Percentiles rank a stretch among this genome's conserved stretches.
Conservation (phyloP, 129 eudicot genomes). For the Solidago caesia region DNA sequence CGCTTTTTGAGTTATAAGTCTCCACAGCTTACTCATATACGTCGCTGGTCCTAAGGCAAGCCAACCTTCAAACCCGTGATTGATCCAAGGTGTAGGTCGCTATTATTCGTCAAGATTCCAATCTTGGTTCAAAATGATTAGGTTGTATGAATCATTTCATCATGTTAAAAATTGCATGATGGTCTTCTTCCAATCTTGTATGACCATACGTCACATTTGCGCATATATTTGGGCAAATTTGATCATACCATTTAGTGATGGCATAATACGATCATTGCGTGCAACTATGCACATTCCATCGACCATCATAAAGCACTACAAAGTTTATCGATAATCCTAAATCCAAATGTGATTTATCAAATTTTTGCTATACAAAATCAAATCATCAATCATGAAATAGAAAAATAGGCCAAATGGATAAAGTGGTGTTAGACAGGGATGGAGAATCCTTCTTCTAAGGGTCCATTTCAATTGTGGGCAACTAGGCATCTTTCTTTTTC, state of each 20-base stretch:
- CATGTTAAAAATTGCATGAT: not conserved
- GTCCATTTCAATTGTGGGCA: constrained; percentile 31
- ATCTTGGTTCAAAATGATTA: not conserved
- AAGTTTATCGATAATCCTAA: not conserved
- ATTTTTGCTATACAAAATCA: not conserved
- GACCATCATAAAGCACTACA: too few relatives aligned
- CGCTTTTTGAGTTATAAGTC: too few relatives aligned
- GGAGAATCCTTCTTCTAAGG: constrained; percentile 17
- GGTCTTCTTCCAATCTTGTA: not conserved
- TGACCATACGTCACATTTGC: not conserved
- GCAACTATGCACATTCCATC: not conserved
- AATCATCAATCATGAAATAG: too few relatives aligned
- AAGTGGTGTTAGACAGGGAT: not conserved
- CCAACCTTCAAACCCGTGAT: too few relatives aligned
- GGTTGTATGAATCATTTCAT: not conserved
- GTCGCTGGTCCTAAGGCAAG: too few relatives aligned
- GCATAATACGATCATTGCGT: not conserved
- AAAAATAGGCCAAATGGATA: not conserved
- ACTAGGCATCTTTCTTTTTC: constrained; percentile 3
- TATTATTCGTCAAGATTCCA: too few relatives aligned
- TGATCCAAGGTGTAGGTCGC: too few relatives aligned
- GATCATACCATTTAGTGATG: not conserved
- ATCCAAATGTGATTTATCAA: not conserved
- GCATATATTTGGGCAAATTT: not conserved
- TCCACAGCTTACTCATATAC: too few relatives aligned